Percentiles rank a stretch among this genome's conserved stretches.
These are phyloP conservation scores for Lachnellula suecica DNA, from an alignment of 2,329 filamentous ascomycete genomes.

Conservation along the genomic window DNA sequence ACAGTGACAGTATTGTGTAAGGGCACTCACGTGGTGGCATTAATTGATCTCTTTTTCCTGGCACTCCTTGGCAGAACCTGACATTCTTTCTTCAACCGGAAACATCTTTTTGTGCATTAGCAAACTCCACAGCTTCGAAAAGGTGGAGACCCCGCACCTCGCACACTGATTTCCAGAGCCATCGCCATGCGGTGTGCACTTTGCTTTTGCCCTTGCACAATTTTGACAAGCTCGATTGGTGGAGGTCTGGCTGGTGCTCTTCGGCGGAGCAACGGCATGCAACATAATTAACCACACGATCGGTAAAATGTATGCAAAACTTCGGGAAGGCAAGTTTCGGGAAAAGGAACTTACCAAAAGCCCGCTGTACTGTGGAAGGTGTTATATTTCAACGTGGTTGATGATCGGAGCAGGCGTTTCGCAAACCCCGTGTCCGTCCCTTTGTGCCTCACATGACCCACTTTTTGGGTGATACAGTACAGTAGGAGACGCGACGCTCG, in stretches of 20 bases:
- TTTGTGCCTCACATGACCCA: no score
- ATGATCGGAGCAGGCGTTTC: no score
- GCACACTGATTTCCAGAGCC: slow-evolving; percentile 10
- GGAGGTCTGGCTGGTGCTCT: not conserved
- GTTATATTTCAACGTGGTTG: no score
- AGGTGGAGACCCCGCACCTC: slow-evolving; percentile 9
- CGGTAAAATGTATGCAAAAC: not conserved
- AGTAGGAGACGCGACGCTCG: no score
- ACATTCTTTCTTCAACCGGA: slow-evolving; percentile 24
- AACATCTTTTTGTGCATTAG: slow-evolving; percentile 15
- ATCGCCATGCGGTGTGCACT: slow-evolving; percentile 17
- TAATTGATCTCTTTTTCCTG: slow-evolving; percentile 23
- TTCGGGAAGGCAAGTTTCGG: no score
- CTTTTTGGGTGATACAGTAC: no score
- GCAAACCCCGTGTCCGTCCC: no score
- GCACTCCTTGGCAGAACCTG: slow-evolving; percentile 10
- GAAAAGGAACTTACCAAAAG: no score
- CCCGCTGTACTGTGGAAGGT: no score
- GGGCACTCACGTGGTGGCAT: slow-evolving; percentile 15
- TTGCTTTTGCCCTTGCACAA: slow-evolving; percentile 23
- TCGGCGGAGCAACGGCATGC: not conserved
- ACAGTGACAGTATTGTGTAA: no score
- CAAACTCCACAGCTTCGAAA: not conserved
- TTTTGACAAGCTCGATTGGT: slow-evolving; percentile 19
- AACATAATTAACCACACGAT: not conserved